Percentiles rank a stretch among this genome's conserved stretches.
These are phyloP conservation scores for Hibiscus mutabilis DNA, from an alignment of 345 rosid species.

Conservation along the genomic window DNA sequence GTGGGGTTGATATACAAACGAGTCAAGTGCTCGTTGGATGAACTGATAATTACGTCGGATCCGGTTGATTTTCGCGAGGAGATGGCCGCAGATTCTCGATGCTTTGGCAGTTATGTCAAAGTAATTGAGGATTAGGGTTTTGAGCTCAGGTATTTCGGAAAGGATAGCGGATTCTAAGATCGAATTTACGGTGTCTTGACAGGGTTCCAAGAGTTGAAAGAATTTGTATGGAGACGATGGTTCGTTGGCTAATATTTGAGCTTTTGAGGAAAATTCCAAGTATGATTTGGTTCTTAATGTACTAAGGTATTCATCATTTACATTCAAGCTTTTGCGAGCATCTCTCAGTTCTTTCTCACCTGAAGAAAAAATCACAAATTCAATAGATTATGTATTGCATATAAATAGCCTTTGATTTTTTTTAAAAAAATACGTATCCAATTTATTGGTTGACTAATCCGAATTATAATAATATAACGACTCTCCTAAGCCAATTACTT, in stretches of 20 bases:
- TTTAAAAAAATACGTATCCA: too few relatives aligned
- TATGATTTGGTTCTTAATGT: slow-evolving; percentile 41
- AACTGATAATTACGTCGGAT: slow-evolving; percentile 13
- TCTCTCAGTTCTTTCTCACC: slow-evolving; percentile 19
- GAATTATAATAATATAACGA: too few relatives aligned
- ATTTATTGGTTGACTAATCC: too few relatives aligned
- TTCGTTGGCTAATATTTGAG: slow-evolving; percentile 23
- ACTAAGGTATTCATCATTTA: slow-evolving; percentile 35
- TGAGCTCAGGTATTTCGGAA: slow-evolving; percentile 27
- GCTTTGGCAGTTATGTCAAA: slow-evolving; percentile 40
- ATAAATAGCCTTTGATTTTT: too few relatives aligned
- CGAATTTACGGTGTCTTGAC: slow-evolving; percentile 24
- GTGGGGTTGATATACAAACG: too few relatives aligned
- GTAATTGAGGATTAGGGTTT: slow-evolving; percentile 25
- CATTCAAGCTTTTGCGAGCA: slow-evolving; percentile 26
- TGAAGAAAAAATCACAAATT: slow-evolving; percentile 10
- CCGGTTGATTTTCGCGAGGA: slow-evolving; percentile 24
- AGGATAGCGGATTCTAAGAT: slow-evolving; percentile 27
- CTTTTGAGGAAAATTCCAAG: slow-evolving; percentile 31
- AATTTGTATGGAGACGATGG: slow-evolving; percentile 20
- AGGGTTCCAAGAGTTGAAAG: slow-evolving; percentile 35
- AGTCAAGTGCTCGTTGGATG: slow-evolving; percentile 20
- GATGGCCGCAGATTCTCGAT: slow-evolving; percentile 29
- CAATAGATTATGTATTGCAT: background rate
- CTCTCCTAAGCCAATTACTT: too few relatives aligned